These are phyloP conservation scores for Nemania sp. DNA, from an alignment of 2,329 filamentous ascomycete genomes.

Conservation along the genomic window DNA sequence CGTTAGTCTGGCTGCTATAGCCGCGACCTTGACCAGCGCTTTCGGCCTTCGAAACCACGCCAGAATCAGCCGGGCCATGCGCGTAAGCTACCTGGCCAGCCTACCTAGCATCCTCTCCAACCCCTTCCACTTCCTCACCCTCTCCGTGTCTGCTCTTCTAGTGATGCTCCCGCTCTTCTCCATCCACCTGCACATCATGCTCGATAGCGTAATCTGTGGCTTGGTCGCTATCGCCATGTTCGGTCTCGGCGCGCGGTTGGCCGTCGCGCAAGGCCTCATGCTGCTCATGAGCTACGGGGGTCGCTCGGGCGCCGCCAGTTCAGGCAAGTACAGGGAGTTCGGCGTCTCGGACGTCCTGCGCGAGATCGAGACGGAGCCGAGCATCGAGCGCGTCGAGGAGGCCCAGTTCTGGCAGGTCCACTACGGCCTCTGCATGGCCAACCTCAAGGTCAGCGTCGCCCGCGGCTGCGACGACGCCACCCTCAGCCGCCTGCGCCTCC, in stretches of 20 bases:
- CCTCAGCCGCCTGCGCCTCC: conserved; percentile 78
- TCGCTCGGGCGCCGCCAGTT: conserved; percentile 41
- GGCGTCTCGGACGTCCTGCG: conserved; percentile 80
- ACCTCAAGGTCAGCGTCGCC: conserved; percentile 80
- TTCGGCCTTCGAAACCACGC: conserved; percentile 90
- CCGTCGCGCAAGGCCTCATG: conserved; percentile 90
- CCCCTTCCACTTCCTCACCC: conserved; percentile 92
- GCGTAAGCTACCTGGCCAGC: conserved; percentile 82
- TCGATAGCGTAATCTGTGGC: conserved; percentile 85
- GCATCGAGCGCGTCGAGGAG: conserved; percentile 83
- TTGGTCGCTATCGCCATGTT: conserved; percentile 92
- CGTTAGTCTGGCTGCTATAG: conserved; percentile 83
- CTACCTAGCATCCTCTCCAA: conserved; percentile 91
- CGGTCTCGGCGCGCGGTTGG: conserved; percentile 82
- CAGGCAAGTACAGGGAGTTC: conserved; percentile 54
- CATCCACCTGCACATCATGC: conserved; percentile 82
- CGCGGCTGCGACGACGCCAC: conserved; percentile 76
- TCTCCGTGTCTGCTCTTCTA: conserved; percentile 85
- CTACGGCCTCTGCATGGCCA: conserved; percentile 96
- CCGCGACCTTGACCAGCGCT: conserved; percentile 85
- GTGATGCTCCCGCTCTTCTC: conserved; percentile 85
- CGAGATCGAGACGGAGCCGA: conserved; percentile 85
- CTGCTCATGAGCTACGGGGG: conserved; percentile 88
- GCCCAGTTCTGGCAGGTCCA: conserved; percentile 99
- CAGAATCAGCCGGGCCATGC: conserved; percentile 91